Evolutionary conservation across 2,329 filamentous ascomycete species (phyloP), one percentile per base, ranked within the genome.

Genomic region (Sarocladium strictum): DNA sequence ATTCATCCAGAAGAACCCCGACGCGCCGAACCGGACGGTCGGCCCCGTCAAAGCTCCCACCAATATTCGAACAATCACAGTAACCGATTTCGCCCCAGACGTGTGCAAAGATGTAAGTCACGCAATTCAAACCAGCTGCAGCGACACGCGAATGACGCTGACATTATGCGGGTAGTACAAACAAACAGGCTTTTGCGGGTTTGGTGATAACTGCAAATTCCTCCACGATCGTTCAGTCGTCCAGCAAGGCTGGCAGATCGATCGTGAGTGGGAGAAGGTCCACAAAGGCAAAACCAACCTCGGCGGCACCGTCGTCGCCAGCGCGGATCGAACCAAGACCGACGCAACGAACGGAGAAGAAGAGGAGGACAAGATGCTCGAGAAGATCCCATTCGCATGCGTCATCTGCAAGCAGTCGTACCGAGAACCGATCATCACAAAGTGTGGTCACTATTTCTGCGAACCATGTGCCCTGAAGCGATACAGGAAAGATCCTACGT

Each of bases 71-170:
- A 96, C 89, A 2, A 87, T 96, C 59, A 97, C 92, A 0, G 81
- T 93, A 6, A 96, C 85, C 29, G 94, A 99, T 66, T 97, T 90
- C 66, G 87, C 89, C 0, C 90, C 93, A 0, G 93, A 97, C 61
- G 89, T 96, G 0, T 99, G 94, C 72, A 97, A 97, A 69, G 94
- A 97, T 66, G n/a, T n/a, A n/a, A n/a, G n/a, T n/a, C n/a, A n/a
- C n/a, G n/a, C n/a, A n/a, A n/a, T n/a, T n/a, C n/a, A n/a, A n/a
- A n/a, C n/a, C n/a, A n/a, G n/a, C n/a, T n/a, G n/a, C n/a, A n/a
- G n/a, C n/a, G n/a, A n/a, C n/a, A n/a, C n/a, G n/a, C n/a, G n/a
- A n/a, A n/a, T n/a, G n/a, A n/a, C n/a, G n/a, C n/a, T n/a, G n/a
- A n/a, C n/a, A n/a, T n/a, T n/a, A n/a, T n/a, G n/a, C n/a, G n/a